Evolutionary conservation across 805 yeast species (phyloP), one percentile per base, ranked within the genome.

Genomic region (Myxozyma nipponensis): DNA sequence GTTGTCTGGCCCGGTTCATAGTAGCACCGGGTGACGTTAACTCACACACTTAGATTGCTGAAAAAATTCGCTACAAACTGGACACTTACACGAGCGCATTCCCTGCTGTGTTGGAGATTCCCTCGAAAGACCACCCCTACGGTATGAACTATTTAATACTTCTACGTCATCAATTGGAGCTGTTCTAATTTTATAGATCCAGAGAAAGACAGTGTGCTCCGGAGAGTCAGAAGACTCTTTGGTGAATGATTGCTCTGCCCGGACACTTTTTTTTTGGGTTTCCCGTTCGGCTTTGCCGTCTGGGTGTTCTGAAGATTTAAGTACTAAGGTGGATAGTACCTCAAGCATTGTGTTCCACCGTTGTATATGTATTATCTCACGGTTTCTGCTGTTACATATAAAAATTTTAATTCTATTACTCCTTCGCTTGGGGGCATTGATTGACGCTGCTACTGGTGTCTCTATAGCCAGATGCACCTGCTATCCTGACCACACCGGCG

Each of bases 91-190:
- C 95, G 17, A 80, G 82, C 57, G 95, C 98, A 9, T 93, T 93
- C 70, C 98, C 98, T 6, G 97, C 98, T 2, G 81, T 93, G 42
- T 75, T 93, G 64, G 98, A 93, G 71, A 93, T 93, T 56, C 98
- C 98, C 24, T 88, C 97, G 15, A 93, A 93, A 73, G 98, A 93
- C 66, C 98, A 93, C 68, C 98, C 98, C 21, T 93, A 93, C 68
- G 76, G 66, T 64, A 49, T 40, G 63, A n/a, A 37, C 15, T 18
- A 6, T 18, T 24, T 21, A n/a, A 15, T 9, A 17, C n/a, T 13
- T 47, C 18, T 35, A 4, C 44, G 21, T 37, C 18, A 17, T 34
- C 13, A 17, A 13, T n/a, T 37, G n/a, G 35, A 17, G 22, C 32
- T 32, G 32, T 37, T 32, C 13, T 28, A 9, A 35, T 37, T 32